Conservation (phyloP, 1,284 basidiomycete species). For the Heliocybe sulcata region DNA sequence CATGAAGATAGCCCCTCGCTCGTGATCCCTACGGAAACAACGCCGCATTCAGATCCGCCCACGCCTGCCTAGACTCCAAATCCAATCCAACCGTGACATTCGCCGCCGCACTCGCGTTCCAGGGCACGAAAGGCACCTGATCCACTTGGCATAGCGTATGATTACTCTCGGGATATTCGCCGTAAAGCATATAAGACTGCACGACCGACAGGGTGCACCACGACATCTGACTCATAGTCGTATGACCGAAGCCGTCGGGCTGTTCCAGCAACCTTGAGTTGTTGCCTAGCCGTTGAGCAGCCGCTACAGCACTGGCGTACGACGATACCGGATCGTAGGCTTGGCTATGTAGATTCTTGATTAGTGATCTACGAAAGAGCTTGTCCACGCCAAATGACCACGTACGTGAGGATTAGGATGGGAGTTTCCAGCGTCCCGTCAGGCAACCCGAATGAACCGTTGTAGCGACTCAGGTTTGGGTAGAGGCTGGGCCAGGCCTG, state of each 20-base stretch:
- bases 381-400: neutral
- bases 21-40: neutral
- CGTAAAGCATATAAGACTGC: neutral
- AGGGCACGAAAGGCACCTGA: neutral
- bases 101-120: neutral
- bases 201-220: neutral
- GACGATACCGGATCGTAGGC: neutral
- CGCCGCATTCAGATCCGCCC: neutral
- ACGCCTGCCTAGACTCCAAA: neutral
- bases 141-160: neutral
- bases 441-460: constrained; percentile 1
- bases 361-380: too few species aligned
- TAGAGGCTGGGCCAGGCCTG: neutral
- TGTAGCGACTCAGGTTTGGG: neutral
- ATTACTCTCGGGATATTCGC: neutral
- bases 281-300: neutral
- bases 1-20: too few species aligned
- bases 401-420: constrained; percentile 4
- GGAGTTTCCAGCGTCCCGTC: constrained; percentile 1
- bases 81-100: neutral
- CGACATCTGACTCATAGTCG: neutral
- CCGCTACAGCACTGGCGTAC: neutral
- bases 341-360: neutral
- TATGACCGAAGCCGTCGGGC: neutral
- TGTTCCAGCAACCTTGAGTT: neutral